Evolutionary conservation across 148 eudicot genomes (phyloP).

Genomic region (Chenopodium album): DNA sequence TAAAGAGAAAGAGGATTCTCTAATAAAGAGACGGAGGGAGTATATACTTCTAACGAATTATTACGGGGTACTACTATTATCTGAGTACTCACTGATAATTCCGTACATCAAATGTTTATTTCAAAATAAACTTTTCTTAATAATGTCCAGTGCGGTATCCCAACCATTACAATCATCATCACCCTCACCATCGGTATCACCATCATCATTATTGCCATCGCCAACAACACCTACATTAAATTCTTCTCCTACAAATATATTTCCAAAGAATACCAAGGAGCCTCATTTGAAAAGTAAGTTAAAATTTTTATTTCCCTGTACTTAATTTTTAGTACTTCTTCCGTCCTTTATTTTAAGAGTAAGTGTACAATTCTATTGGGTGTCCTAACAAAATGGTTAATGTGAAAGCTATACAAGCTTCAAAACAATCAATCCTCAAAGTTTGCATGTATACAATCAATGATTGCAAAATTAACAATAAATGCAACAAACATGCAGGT

Average conservation of each 20-base stretch:
- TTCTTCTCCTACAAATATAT: background rate
- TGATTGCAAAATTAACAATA: background rate
- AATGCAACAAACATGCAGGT: background rate
- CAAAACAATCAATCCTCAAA: background rate
- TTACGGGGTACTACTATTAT: too few relatives aligned
- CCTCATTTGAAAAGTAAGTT: background rate
- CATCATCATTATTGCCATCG: background rate
- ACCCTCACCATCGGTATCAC: background rate
- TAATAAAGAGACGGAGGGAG: too few relatives aligned
- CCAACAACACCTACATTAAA: background rate
- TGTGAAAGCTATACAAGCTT: too few relatives aligned
- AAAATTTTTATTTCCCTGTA: background rate
- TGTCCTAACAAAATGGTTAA: too few relatives aligned
- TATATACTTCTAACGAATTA: too few relatives aligned
- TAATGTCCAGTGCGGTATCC: background rate
- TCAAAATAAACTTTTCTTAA: background rate
- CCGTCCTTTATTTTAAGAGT: too few relatives aligned
- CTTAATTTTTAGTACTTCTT: too few relatives aligned
- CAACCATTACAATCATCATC: background rate
- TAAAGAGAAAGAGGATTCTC: too few relatives aligned
- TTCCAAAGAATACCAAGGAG: background rate
- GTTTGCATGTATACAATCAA: background rate
- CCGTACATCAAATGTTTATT: background rate
- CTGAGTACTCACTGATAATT: too few relatives aligned
- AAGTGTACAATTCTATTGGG: too few relatives aligned